A percentile compares a stretch with the other conserved stretches of the same genome.
Evolutionary conservation across 331 rosid species (phyloP).

Genomic region (Acacia concinna): DNA sequence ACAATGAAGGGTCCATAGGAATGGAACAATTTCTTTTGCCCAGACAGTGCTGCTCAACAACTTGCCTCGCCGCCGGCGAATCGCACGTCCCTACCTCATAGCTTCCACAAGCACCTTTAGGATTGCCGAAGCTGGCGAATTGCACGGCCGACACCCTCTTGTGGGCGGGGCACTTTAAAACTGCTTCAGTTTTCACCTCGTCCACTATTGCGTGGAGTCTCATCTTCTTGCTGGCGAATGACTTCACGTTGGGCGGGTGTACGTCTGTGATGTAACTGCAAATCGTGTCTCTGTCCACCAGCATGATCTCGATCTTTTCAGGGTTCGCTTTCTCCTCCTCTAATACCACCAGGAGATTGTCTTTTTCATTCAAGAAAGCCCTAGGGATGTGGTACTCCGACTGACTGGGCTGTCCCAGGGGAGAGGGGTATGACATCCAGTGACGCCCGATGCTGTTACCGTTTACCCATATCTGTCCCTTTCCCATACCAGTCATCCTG

Average conservation of each 20-base stretch:
- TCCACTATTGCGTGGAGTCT: conserved; percentile 23
- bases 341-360: conserved; percentile 65
- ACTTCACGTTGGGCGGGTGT: conserved; percentile 60
- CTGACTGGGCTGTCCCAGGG: conserved; percentile 58
- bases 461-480: conserved; percentile 85
- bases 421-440: conserved; percentile 70
- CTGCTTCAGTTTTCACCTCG: conserved; percentile 29
- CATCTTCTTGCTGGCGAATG: conserved; percentile 49
- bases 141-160: conserved; percentile 52
- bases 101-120: conserved; percentile 61
- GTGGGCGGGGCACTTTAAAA: conserved; percentile 43
- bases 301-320: conserved; percentile 47
- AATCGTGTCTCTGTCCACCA: conserved; percentile 66
- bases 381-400: conserved; percentile 90
- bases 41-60: conserved; percentile 64
- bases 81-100: conserved; percentile 50
- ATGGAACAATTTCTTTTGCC: conserved; percentile 53
- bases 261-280: conserved; percentile 53
- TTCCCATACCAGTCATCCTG: conserved; percentile 74
- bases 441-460: conserved; percentile 74
- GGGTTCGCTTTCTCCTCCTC: conserved; percentile 66
- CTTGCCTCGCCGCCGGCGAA: conserved; percentile 22
- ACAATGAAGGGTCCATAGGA: conserved; percentile 38
- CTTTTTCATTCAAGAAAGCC: conserved; percentile 43
- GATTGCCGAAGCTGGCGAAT: conserved; percentile 79